phyloP scores from a whole-genome alignment of 1,284 basidiomycete species.

The Mycosarcoma mackinlayi region DNA sequence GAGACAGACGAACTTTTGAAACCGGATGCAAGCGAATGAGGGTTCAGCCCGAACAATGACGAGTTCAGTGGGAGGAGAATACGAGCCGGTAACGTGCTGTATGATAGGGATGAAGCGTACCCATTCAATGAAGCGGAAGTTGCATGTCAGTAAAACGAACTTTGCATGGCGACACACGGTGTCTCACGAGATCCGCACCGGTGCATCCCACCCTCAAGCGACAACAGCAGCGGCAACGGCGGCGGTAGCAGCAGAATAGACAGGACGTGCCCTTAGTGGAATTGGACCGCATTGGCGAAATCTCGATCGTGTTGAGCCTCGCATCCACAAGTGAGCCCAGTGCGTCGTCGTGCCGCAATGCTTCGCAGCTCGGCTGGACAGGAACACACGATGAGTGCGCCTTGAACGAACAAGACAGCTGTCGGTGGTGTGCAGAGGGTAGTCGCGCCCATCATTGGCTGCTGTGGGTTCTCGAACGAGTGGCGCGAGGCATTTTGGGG shows the following conservation, averaged over 20 bases:
- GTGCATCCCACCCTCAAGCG: conserved; percentile 7
- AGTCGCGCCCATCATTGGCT: not conserved
- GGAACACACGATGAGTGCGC: not conserved
- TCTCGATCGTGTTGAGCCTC: too few species aligned
- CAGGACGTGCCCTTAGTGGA: not conserved
- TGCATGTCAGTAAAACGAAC: conserved; percentile 17
- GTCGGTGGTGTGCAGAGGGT: not conserved
- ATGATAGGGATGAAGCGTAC: conserved; percentile 13
- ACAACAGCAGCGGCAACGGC: not conserved
- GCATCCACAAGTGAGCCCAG: not conserved
- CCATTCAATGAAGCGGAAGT: conserved; percentile 15
- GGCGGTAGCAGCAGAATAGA: not conserved
- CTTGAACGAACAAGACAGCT: not conserved
- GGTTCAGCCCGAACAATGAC: conserved; percentile 20
- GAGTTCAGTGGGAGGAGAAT: conserved; percentile 17
- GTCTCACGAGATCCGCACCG: not conserved
- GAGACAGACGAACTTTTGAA: conserved; percentile 6
- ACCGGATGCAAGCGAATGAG: not conserved
- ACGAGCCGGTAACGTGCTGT: conserved; percentile 16
- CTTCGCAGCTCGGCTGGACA: not conserved
- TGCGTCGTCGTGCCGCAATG: not conserved
- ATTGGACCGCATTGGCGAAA: too few species aligned
- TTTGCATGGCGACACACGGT: conserved; percentile 12
- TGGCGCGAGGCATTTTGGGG: not conserved
- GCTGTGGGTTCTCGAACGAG: not conserved